Conservation (phyloP, 805 yeast genomes). For the Clavispora phyllophila region DNA sequence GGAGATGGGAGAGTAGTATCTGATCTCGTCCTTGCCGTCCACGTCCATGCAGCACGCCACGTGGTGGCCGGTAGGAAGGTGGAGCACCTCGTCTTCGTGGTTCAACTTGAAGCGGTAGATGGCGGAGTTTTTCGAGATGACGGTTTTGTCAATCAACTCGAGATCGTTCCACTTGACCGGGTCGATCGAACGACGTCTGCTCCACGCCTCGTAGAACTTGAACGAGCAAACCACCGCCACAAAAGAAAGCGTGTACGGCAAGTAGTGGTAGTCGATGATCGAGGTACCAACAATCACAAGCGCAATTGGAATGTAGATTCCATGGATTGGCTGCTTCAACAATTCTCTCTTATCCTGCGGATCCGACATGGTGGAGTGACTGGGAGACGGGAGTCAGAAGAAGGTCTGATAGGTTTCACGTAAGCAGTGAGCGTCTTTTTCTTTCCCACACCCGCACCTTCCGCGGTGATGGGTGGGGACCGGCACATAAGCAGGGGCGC, state of each 20-base stretch:
- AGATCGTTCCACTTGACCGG: conserved; percentile 55
- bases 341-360: conserved; percentile 44
- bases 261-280: conserved; percentile 46
- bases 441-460: not conserved
- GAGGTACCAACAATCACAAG: conserved; percentile 57
- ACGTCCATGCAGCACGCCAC: conserved; percentile 52
- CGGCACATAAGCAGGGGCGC: not conserved
- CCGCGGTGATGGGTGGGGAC: not conserved
- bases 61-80: conserved; percentile 73
- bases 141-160: conserved; percentile 70
- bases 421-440: not conserved
- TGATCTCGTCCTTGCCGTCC: conserved; percentile 48
- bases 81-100: conserved; percentile 55
- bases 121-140: conserved; percentile 66
- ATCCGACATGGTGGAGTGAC: conserved; percentile 9
- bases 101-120: conserved; percentile 66
- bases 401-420: not conserved
- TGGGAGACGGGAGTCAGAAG: too few species aligned
- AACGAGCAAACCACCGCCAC: conserved; percentile 29
- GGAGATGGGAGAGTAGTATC: conserved; percentile 76
- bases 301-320: conserved; percentile 64
- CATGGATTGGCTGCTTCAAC: conserved; percentile 68
- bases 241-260: conserved; percentile 41
- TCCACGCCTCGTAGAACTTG: conserved; percentile 37
- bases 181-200: conserved; percentile 42